Percentiles rank a stretch among this genome's conserved stretches.
phyloP scores from a whole-genome alignment of 2,329 filamentous ascomycete genomes.

The Taxawa tesnikishii region DNA sequence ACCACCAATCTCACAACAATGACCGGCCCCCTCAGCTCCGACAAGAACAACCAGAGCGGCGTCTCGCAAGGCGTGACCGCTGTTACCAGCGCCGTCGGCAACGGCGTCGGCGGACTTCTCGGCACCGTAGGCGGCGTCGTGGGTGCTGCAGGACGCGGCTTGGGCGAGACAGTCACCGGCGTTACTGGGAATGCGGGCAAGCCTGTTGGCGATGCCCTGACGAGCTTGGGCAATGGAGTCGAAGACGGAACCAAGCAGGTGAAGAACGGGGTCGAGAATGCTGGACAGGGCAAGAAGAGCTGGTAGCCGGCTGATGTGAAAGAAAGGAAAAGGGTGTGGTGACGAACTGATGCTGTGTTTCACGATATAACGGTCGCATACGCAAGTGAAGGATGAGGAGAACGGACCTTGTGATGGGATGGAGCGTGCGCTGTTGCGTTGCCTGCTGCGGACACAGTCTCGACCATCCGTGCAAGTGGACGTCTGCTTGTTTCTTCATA shows the following conservation, averaged over 20 bases:
- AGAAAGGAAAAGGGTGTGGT: background rate
- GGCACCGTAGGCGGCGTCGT: slow-evolving; percentile 42
- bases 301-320: slow-evolving; percentile 4
- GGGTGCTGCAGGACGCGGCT: slow-evolving; percentile 30
- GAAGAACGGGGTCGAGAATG: slow-evolving; percentile 33
- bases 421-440: too few relatives aligned
- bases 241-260: slow-evolving; percentile 29
- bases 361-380: background rate
- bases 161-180: slow-evolving; percentile 33
- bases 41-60: slow-evolving; percentile 26
- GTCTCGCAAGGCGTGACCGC: slow-evolving; percentile 41
- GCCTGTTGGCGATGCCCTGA: slow-evolving; percentile 28
- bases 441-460: too few relatives aligned
- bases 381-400: too few relatives aligned
- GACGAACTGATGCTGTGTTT: background rate
- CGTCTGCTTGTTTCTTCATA: too few relatives aligned
- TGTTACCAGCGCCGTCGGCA: slow-evolving; percentile 43
- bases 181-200: slow-evolving; percentile 28
- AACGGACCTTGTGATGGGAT: too few relatives aligned
- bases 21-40: slow-evolving; percentile 7
- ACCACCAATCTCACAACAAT: too few relatives aligned
- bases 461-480: too few relatives aligned
- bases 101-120: slow-evolving; percentile 41
- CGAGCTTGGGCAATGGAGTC: slow-evolving; percentile 31
- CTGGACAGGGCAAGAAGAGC: slow-evolving; percentile 32